Evolutionary conservation across 345 rosid species (phyloP).

Genomic region (Lepidium africanum): DNA sequence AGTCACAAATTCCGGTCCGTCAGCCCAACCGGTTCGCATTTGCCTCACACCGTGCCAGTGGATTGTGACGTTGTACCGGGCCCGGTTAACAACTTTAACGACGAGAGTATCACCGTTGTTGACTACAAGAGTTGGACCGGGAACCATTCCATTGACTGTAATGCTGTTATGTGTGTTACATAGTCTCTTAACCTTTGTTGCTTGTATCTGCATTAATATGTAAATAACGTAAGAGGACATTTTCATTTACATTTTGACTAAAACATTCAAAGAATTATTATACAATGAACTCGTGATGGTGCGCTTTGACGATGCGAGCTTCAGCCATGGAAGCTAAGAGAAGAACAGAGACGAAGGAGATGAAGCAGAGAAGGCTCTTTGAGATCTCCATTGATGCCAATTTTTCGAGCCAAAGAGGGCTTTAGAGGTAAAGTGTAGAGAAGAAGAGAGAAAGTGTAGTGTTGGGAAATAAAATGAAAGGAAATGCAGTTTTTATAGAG

Average conservation of each 20-base stretch:
- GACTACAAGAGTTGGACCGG: slow-evolving; percentile 81
- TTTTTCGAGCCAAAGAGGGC: neutral
- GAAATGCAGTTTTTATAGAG: slow-evolving; percentile 15
- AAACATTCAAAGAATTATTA: neutral
- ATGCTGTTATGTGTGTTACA: slow-evolving; percentile 70
- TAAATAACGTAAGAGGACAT: neutral
- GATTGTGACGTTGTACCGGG: slow-evolving; percentile 67
- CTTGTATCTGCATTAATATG: slow-evolving; percentile 53
- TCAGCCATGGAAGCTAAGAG: slow-evolving; percentile 34
- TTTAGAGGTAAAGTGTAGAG: neutral
- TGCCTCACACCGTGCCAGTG: slow-evolving; percentile 98
- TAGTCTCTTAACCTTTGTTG: slow-evolving; percentile 81
- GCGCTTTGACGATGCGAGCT: slow-evolving; percentile 35
- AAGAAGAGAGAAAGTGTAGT: slow-evolving; percentile 1
- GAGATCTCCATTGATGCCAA: neutral
- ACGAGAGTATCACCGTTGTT: slow-evolving; percentile 74
- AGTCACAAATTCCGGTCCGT: slow-evolving; percentile 90
- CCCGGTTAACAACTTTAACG: slow-evolving; percentile 60
- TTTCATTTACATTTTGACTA: neutral
- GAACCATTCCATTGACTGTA: slow-evolving; percentile 90
- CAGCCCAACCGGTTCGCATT: slow-evolving; percentile 90
- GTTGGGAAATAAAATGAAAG: slow-evolving; percentile 3
- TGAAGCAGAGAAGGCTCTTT: slow-evolving; percentile 17
- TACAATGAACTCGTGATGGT: slow-evolving; percentile 74
- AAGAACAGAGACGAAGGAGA: slow-evolving; percentile 27